Conservation (phyloP, 163 green algal genomes). For the Prototheca stagnorum region DNA sequence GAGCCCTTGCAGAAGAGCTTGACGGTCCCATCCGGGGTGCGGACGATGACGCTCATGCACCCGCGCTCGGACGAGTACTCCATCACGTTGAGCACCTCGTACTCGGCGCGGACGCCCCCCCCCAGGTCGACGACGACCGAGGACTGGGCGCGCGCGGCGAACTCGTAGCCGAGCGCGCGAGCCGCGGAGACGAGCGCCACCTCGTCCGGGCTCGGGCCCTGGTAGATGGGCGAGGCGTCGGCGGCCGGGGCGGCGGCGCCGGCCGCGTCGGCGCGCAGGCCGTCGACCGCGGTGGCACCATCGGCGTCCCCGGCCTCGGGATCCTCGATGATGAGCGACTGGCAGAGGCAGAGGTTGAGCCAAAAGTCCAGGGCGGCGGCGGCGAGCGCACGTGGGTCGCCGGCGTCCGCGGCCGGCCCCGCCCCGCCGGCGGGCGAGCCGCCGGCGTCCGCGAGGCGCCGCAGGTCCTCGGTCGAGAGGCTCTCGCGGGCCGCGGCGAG, state of each 20-base stretch:
- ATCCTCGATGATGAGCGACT: constrained; percentile 61
- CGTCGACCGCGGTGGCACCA: not conserved
- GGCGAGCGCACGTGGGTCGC: constrained; percentile 13
- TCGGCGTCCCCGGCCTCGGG: constrained; percentile 3
- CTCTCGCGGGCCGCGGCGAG: constrained; percentile 7
- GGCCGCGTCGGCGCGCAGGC: not conserved
- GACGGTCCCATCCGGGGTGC: constrained; percentile 41
- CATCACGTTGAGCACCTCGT: constrained; percentile 56
- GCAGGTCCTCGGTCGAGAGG: not conserved
- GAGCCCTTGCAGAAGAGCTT: constrained; percentile 63
- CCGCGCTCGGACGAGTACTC: constrained; percentile 64
- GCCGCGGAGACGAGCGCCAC: constrained; percentile 66
- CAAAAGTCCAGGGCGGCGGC: constrained; percentile 54
- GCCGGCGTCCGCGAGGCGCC: not conserved
- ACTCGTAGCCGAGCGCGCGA: constrained; percentile 52
- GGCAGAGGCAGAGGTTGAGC: constrained; percentile 54
- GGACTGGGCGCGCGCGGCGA: constrained; percentile 22
- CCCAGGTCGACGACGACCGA: constrained; percentile 27
- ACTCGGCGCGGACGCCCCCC: constrained; percentile 27
- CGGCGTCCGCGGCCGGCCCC: no score
- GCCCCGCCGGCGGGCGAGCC: not conserved
- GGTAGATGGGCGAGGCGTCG: constrained; percentile 1
- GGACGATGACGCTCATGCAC: constrained; percentile 63
- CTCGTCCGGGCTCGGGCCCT: constrained; percentile 77
- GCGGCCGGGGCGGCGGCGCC: not conserved